Base-by-base conservation (phyloP, 192 early-diverging fungal genomes). In the Lobosporangium transversale region DNA sequence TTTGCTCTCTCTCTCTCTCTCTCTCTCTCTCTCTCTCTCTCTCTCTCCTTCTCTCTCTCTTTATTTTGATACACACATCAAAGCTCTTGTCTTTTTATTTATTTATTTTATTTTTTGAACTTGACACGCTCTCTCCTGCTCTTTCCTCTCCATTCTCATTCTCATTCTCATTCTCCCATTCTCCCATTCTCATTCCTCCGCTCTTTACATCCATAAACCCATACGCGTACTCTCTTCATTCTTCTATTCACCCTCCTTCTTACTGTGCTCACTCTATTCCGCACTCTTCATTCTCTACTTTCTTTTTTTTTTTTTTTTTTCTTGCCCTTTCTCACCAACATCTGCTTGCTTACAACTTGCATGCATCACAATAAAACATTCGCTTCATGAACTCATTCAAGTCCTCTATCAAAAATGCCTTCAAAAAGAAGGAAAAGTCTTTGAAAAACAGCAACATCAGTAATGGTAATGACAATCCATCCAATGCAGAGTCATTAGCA, bases 311-410 rank as follows among this genome's bases (percentile, higher is more conserved):
- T 55, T 20, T 30, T 10, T 7, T 47, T 31, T 7, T n/a, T 31
- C 47, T 8, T 42, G 52, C 2, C n/a, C 52, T 4, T 44, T 1
- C 27, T 65, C 40, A 26, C 24, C 36, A 15, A 17, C 29, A 2
- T 42, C 7, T 7, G 3, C 48, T n/a, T 37, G n/a, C 6, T 18
- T 51, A 12, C 18, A 5, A 7, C 37, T 37, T 31, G 14, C 50
- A 21, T 21, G 17, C n/a, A n/a, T n/a, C n/a, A n/a, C n/a, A n/a
- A n/a, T n/a, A n/a, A n/a, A n/a, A n/a, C n/a, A n/a, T n/a, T n/a
- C n/a, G n/a, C 21, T 32, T 30, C n/a, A 74, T 74, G 70, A 58
- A 74, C 55, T 65, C 61, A 21, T 35, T 58, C 23, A 58, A 58
- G 30, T 45, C 54, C 10, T 56, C 50, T 11, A 23, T 60, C 40